phyloP scores from a whole-genome alignment of 2,329 filamentous ascomycete species.

The Setomelanomma holmii region DNA sequence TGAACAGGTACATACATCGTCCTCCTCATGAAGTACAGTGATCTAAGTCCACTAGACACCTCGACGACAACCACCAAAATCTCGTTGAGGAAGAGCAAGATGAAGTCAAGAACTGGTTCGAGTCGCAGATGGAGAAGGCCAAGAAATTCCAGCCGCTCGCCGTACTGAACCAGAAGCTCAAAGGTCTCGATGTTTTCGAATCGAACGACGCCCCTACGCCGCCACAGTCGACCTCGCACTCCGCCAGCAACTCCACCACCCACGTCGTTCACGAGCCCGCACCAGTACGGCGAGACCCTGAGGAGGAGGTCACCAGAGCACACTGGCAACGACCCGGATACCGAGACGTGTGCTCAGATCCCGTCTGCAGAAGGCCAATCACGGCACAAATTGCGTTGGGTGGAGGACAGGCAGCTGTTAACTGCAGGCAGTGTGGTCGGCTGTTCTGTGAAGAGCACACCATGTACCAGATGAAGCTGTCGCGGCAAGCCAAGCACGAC shows the following conservation, averaged over 20 bases:
- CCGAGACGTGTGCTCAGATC: constrained; percentile 85
- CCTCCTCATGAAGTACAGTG: constrained; percentile 8
- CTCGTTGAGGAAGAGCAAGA: constrained; percentile 88
- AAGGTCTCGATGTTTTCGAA: constrained; percentile 91
- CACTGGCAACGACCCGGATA: constrained; percentile 86
- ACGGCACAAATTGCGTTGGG: constrained; percentile 69
- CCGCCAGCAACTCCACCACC: constrained; percentile 38
- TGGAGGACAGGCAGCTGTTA: constrained; percentile 81
- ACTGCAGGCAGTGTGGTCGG: constrained; percentile 90
- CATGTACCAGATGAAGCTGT: constrained; percentile 99
- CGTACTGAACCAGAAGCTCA: constrained; percentile 90
- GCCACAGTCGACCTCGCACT: constrained; percentile 41
- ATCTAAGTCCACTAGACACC: constrained; percentile 61
- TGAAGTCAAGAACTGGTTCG: constrained; percentile 96
- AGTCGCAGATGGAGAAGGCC: constrained; percentile 90
- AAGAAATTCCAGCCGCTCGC: constrained; percentile 92
- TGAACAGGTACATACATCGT: constrained; percentile 64
- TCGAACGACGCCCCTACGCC: constrained; percentile 74
- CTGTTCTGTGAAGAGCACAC: constrained; percentile 97
- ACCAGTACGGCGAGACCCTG: constrained; percentile 68
- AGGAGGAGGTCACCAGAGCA: constrained; percentile 83
- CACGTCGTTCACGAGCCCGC: constrained; percentile 43
- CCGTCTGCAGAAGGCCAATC: constrained; percentile 69
- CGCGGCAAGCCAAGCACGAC: constrained; percentile 85
- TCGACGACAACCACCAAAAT: constrained; percentile 91